Evolutionary conservation across 495 filamentous ascomycete genomes (phyloP).

Genomic region (Tuber borchii): DNA sequence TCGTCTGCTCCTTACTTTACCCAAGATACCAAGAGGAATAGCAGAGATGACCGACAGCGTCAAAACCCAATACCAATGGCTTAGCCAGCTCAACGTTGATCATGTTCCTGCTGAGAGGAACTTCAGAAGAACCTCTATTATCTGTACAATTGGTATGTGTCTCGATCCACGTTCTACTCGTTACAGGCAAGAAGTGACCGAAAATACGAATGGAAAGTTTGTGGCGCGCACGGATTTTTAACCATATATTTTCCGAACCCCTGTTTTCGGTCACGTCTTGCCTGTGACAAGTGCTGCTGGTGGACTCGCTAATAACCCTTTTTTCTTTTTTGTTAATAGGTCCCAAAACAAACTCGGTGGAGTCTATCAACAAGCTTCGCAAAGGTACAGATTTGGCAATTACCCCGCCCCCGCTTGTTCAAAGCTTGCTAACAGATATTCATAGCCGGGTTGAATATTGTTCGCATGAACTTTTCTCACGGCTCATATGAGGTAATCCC

Average conservation of each 20-base stretch:
- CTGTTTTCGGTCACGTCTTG: too few relatives aligned
- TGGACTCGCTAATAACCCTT: constrained; percentile 3
- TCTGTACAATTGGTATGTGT: constrained; percentile 85
- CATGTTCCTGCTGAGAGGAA: constrained; percentile 66
- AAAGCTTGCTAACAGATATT: constrained; percentile 32
- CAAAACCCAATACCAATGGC: constrained; percentile 82
- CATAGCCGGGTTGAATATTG: constrained; percentile 85
- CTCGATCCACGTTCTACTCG: background rate
- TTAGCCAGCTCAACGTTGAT: constrained; percentile 56
- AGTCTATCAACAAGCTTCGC: constrained; percentile 90
- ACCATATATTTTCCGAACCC: too few relatives aligned
- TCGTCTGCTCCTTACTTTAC: background rate
- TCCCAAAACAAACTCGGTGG: constrained; percentile 96
- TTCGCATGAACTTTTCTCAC: constrained; percentile 99
- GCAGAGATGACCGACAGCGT: constrained; percentile 34
- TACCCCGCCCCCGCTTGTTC: constrained; percentile 25
- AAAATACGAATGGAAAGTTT: too few relatives aligned
- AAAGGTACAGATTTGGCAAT: constrained; percentile 47
- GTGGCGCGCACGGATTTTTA: too few relatives aligned
- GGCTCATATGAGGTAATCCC: constrained; percentile 72
- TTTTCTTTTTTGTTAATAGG: constrained; percentile 45
- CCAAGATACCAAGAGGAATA: constrained; percentile 14
- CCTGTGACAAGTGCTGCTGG: too few relatives aligned
- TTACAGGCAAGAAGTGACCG: too few relatives aligned
- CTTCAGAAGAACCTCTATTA: constrained; percentile 94